These are phyloP conservation scores for Cotoneaster glaucophyllus DNA, from an alignment of 306 rosid species.

Conservation along the genomic window DNA sequence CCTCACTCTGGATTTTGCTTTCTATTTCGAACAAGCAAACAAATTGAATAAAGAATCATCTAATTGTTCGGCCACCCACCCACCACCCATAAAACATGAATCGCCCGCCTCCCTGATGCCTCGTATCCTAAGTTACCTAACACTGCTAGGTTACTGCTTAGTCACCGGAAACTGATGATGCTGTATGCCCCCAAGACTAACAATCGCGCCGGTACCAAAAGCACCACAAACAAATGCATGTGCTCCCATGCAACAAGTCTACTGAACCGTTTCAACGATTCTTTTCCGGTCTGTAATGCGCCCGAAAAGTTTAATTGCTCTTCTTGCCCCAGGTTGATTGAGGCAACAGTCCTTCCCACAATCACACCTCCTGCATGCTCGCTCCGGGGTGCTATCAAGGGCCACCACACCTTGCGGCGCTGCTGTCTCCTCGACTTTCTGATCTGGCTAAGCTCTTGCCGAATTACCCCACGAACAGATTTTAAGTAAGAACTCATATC, in stretches of 20 bases:
- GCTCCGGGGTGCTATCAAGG: conserved; percentile 34
- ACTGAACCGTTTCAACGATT: conserved; percentile 61
- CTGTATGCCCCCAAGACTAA: conserved; percentile 46
- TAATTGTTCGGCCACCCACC: conserved; percentile 27
- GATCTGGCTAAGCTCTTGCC: conserved; percentile 56
- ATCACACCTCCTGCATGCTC: conserved; percentile 30
- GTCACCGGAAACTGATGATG: conserved; percentile 30
- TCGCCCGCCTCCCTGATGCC: not conserved
- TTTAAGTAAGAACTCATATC: conserved; percentile 78
- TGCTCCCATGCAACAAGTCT: conserved; percentile 73
- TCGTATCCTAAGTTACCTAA: not conserved
- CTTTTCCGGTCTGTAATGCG: conserved; percentile 50
- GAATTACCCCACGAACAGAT: conserved; percentile 60
- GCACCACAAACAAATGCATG: conserved; percentile 69
- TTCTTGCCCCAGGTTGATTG: conserved; percentile 36
- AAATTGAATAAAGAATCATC: conserved; percentile 81
- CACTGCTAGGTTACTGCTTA: not conserved
- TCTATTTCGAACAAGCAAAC: not conserved
- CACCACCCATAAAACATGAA: conserved; percentile 5
- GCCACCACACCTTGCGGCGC: conserved; percentile 74
- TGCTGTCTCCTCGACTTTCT: conserved; percentile 60
- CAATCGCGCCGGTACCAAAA: conserved; percentile 56
- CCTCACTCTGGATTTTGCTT: not conserved
- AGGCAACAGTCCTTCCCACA: conserved; percentile 36
- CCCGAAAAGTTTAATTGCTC: conserved; percentile 56